These are phyloP conservation scores for Pulveroboletus ravenelii DNA, from an alignment of 768 basidiomycete species.

Conservation along the genomic window DNA sequence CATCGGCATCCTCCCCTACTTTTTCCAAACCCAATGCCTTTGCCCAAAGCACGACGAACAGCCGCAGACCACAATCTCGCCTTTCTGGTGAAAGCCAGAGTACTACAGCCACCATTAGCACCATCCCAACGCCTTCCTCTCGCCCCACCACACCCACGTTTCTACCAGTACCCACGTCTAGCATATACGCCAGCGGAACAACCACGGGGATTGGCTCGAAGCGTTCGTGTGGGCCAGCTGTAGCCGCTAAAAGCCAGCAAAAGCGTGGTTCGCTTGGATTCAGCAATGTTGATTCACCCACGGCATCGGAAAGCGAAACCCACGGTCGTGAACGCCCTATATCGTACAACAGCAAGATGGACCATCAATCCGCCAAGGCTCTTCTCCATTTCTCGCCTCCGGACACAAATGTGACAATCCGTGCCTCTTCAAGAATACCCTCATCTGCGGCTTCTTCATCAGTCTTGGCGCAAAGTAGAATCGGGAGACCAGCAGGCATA, in stretches of 20 bases:
- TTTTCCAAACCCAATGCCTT: constrained; percentile 39
- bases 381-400: constrained; percentile 41
- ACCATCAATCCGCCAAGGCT: constrained; percentile 28
- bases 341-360: constrained; percentile 23
- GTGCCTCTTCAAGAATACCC: constrained; percentile 40
- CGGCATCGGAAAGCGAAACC: constrained; percentile 26
- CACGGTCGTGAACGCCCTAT: constrained; percentile 25
- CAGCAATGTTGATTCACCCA: constrained; percentile 30
- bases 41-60: constrained; percentile 42
- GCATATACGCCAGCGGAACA: constrained; percentile 39
- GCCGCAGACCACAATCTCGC: constrained; percentile 67
- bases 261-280: constrained; percentile 66
- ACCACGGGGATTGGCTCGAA: constrained; percentile 45
- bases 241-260: constrained; percentile 37
- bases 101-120: constrained; percentile 52
- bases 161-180: constrained; percentile 60
- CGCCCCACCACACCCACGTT: constrained; percentile 75
- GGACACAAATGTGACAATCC: constrained; percentile 45
- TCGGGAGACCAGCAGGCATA: constrained; percentile 38
- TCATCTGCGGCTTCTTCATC: constrained; percentile 33
- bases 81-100: constrained; percentile 59
- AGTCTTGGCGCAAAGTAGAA: constrained; percentile 39
- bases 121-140: constrained; percentile 62
- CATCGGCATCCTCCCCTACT: constrained; percentile 44
- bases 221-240: constrained; percentile 51